Evolutionary conservation across 176 grass and related monocot genomes (phyloP).

Genomic region (Bolboschoenus planiculmis): DNA sequence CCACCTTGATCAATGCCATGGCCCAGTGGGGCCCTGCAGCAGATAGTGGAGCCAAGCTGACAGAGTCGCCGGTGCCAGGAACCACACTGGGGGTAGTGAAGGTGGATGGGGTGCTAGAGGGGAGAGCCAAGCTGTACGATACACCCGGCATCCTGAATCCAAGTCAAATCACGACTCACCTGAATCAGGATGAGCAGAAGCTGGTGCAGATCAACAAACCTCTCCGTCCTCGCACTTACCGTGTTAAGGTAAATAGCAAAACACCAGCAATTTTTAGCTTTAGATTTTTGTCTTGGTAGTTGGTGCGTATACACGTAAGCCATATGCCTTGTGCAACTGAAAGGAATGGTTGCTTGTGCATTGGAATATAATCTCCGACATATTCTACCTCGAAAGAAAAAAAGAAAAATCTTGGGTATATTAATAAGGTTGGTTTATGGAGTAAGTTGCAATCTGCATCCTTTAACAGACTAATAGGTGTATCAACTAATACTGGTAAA

Average conservation of each 20-base stretch:
- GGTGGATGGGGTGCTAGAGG: constrained; percentile 57
- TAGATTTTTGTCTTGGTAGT: neutral
- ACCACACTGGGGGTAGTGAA: constrained; percentile 70
- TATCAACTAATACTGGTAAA: neutral
- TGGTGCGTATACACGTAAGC: neutral
- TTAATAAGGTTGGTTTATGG: neutral
- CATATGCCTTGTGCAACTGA: neutral
- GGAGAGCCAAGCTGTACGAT: constrained; percentile 74
- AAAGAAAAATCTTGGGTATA: neutral
- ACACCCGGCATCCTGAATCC: constrained; percentile 76
- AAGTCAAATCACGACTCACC: constrained; percentile 64
- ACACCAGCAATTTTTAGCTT: neutral
- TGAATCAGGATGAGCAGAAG: constrained; percentile 68
- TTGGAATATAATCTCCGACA: neutral
- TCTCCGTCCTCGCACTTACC: constrained; percentile 71
- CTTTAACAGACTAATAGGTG: neutral
- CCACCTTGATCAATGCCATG: constrained; percentile 79
- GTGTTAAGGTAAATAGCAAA: constrained; percentile 49
- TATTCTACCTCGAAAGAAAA: neutral
- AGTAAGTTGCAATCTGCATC: neutral
- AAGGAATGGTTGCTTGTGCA: neutral
- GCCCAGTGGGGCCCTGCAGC: constrained; percentile 41
- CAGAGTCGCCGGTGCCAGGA: constrained; percentile 73
- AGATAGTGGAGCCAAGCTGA: constrained; percentile 35
- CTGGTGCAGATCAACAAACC: constrained; percentile 64